phyloP scores from a whole-genome alignment of 116 monocot species.

The Cymodocea nodosa region DNA sequence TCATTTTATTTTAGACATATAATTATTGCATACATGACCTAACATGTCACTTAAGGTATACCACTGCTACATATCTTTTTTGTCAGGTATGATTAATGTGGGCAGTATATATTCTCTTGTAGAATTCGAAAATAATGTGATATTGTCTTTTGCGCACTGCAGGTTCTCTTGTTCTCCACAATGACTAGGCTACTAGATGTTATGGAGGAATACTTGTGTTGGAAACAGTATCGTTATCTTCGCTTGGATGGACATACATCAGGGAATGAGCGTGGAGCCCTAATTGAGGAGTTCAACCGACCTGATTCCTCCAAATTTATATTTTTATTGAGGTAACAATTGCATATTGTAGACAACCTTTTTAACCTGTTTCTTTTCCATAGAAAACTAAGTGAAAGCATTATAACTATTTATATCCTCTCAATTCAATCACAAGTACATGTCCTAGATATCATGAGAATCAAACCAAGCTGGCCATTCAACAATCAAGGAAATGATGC shows the following conservation, averaged over 20 bases:
- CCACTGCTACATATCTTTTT: no score
- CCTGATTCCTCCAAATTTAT: constrained; percentile 74
- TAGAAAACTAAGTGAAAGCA: neutral
- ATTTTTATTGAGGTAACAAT: constrained; percentile 82
- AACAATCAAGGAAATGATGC: no score
- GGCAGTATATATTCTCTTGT: no score
- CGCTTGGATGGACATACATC: constrained; percentile 99
- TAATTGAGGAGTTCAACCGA: constrained; percentile 86
- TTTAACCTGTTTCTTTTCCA: neutral
- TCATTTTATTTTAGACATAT: no score
- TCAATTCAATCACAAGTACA: no score
- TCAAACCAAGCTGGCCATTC: no score
- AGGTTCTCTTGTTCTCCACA: constrained; percentile 97
- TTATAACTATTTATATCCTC: no score
- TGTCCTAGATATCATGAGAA: no score
- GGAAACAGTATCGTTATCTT: constrained; percentile 87
- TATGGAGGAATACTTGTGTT: constrained; percentile 88
- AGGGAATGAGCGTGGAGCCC: constrained; percentile 85
- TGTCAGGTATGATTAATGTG: no score
- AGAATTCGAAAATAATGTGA: no score
- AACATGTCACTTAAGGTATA: no score
- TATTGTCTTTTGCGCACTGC: constrained; percentile 8
- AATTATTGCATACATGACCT: no score
- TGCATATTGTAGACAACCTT: neutral
- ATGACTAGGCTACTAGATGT: constrained; percentile 99